phyloP scores from a whole-genome alignment of 257 asterid genomes.

The Ajuga chamaepitys region DNA sequence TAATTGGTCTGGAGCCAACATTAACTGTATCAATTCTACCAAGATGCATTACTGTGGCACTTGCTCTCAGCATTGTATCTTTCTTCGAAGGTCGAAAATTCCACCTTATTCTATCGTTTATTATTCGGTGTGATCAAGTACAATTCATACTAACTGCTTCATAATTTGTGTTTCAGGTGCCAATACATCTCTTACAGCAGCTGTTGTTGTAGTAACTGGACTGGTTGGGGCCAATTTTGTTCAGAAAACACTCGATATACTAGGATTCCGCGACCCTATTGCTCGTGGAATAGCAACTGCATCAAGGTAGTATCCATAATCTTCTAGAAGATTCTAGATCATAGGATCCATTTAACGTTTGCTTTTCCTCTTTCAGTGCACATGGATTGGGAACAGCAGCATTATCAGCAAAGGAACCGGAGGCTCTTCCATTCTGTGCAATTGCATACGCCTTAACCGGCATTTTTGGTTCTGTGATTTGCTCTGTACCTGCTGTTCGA shows the following conservation, averaged over 20 bases:
- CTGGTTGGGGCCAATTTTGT: conserved; percentile 94
- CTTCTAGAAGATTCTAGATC: not conserved
- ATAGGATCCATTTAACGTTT: not conserved
- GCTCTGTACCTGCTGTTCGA: conserved; percentile 84
- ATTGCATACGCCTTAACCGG: conserved; percentile 97
- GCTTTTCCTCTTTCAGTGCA: conserved; percentile 42
- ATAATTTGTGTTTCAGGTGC: conserved; percentile 53
- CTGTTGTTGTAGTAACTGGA: conserved; percentile 91
- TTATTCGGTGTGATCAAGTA: not conserved
- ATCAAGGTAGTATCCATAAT: conserved; percentile 55
- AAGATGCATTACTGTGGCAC: conserved; percentile 99
- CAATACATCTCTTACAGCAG: conserved; percentile 95
- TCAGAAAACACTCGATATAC: conserved; percentile 67
- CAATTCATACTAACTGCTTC: not conserved
- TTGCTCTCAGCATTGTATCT: conserved; percentile 93
- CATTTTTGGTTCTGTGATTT: conserved; percentile 82
- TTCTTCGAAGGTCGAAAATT: conserved; percentile 75
- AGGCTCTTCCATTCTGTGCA: conserved; percentile 98
- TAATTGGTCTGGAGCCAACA: conserved; percentile 65
- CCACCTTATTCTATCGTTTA: not conserved
- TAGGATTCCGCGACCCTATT: conserved; percentile 88
- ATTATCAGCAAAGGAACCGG: conserved; percentile 94
- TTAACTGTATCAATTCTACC: conserved; percentile 78
- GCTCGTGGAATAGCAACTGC: conserved; percentile 99
- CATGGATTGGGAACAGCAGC: conserved; percentile 99